Conservation (phyloP, 108 stramenopile genomes). For the Fragilaria crotonensis region DNA sequence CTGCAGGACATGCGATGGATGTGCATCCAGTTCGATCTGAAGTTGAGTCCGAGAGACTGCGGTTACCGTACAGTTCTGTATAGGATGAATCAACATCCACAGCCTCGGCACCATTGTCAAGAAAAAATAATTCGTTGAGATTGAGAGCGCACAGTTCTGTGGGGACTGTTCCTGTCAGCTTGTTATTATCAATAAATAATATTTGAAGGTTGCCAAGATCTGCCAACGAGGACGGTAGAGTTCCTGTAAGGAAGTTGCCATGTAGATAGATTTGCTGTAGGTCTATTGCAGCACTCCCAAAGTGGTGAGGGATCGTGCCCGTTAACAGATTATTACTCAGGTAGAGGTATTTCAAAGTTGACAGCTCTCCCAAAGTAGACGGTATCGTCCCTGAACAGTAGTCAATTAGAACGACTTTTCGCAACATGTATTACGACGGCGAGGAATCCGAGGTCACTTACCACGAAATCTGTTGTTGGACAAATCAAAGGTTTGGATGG, state of each 20-base stretch:
- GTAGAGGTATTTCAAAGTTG: neutral
- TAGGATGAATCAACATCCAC: too few species aligned
- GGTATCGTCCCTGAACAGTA: conserved; percentile 4
- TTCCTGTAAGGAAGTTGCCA: conserved; percentile 7
- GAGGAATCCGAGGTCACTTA: too few species aligned
- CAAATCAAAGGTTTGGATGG: conserved; percentile 7
- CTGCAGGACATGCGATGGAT: conserved; percentile 47
- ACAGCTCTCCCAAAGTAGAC: neutral
- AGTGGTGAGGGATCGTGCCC: neutral
- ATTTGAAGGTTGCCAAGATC: neutral
- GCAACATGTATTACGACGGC: too few species aligned
- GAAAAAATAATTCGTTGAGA: conserved; percentile 27
- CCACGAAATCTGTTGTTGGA: conserved; percentile 7
- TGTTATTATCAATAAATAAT: conserved; percentile 4
- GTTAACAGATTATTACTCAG: conserved; percentile 10
- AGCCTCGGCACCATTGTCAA: too few species aligned
- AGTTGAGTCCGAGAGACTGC: too few species aligned
- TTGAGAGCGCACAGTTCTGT: conserved; percentile 22
- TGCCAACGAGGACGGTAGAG: conserved; percentile 1
- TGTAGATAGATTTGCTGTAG: conserved; percentile 3
- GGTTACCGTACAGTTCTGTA: too few species aligned
- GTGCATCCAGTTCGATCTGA: conserved; percentile 18
- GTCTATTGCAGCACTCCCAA: neutral
- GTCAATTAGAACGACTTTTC: too few species aligned
- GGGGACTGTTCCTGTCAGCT: conserved; percentile 7